These are phyloP conservation scores for Salix exigua DNA, from an alignment of 345 rosid species.

Conservation along the genomic window DNA sequence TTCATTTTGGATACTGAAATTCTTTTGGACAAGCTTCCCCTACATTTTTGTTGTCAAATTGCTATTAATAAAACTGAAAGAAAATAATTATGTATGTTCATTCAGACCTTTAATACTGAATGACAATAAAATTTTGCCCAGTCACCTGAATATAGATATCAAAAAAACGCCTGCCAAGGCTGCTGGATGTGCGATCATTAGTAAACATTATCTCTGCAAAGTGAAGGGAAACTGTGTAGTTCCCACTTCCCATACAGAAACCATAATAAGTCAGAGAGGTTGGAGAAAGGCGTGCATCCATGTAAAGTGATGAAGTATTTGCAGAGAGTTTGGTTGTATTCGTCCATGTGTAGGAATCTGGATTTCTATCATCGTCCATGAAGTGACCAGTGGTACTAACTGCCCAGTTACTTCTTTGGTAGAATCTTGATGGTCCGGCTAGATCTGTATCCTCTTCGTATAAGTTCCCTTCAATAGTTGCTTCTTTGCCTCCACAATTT, in stretches of 20 bases:
- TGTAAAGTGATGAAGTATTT: background rate
- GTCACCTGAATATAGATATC: slow-evolving; percentile 6
- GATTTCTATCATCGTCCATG: background rate
- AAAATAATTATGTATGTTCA: background rate
- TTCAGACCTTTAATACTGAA: background rate
- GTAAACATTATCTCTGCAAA: background rate
- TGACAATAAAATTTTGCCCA: too few species aligned
- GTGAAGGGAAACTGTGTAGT: slow-evolving; percentile 6
- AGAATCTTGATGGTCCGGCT: slow-evolving; percentile 14
- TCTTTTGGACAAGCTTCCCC: background rate
- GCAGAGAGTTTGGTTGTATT: background rate
- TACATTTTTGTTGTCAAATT: background rate
- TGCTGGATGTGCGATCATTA: background rate
- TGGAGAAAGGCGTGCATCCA: background rate
- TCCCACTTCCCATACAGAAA: background rate
- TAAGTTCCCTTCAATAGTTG: background rate
- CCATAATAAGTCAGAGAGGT: background rate
- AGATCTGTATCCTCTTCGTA: background rate
- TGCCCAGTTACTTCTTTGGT: slow-evolving; percentile 1
- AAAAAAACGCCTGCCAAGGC: background rate
- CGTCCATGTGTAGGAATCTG: background rate
- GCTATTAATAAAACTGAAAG: background rate
- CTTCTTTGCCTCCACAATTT: background rate
- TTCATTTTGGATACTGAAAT: background rate
- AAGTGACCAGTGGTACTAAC: slow-evolving; percentile 1